Base-by-base conservation (phyloP, 495 filamentous ascomycete genomes). In the Penicillium argentinense region DNA sequence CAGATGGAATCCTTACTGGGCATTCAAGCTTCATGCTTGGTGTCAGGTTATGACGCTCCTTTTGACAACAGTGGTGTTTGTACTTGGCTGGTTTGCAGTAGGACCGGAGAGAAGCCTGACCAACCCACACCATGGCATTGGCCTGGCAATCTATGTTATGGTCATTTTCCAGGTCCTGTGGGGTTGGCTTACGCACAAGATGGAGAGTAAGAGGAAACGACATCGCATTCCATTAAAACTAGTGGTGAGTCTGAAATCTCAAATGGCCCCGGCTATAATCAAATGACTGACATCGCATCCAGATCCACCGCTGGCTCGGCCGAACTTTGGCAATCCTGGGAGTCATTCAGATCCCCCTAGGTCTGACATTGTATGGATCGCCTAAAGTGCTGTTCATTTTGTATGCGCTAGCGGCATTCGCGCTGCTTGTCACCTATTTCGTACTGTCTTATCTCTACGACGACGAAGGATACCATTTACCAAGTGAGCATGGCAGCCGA, bases 51-150 rank as follows among this genome's bases (percentile, higher is more conserved):
- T 96, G 44, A 86, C 89, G 16, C 68, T 63, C 13, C 51, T 63
- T 17, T 36, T 63, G 27, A 47, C 54, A 16, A 63, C 60, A 4
- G 60, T 63, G 9, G 54, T 63, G 19, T 63, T 63, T 38, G 51
- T 61, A 36, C 51, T 63, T 26, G 60, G 60, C 5, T 63, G 60
- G 60, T 63, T 63, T 36, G 60, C 60, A 2, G 60, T 63, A 8
- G 60, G 60, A 6, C 60, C 85, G 1, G 62, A 70, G 37, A 77
- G 91, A 49, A 89, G 82, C 57, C 74, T 97, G 53, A 88, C 88
- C 34, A 98, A 98, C 63, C 93, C 93, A 2, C 93, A 98, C 71
- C 88, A 91, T 70, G 91, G 90, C 45, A 97, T 97, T 57, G 93
- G 93, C 17, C 69, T 95, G 24, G 86, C 91, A 27, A 83, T 98